phyloP scores from a whole-genome alignment of 805 yeast species.

The Naumovozyma dairenensis region DNA sequence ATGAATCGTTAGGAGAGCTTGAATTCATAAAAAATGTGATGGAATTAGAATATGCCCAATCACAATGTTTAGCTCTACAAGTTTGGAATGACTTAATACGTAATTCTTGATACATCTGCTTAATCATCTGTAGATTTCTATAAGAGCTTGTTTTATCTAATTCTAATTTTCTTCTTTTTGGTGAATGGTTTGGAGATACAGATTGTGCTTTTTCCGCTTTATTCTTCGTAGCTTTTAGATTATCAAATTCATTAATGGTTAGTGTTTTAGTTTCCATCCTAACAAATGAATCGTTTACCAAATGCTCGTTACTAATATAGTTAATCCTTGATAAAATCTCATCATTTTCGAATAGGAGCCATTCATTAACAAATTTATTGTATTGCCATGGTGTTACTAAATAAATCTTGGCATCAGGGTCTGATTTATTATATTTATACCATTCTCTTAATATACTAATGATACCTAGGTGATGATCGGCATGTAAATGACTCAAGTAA shows the following conservation, averaged over 20 bases:
- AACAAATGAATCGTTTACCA: constrained; percentile 32
- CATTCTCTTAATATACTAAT: constrained; percentile 61
- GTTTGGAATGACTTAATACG: constrained; percentile 41
- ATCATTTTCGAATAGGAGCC: constrained; percentile 43
- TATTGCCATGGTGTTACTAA: constrained; percentile 72
- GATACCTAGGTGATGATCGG: constrained; percentile 91
- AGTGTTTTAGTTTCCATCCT: constrained; percentile 27
- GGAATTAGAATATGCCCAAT: constrained; percentile 63
- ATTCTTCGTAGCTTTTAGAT: constrained; percentile 5
- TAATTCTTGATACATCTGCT: constrained; percentile 33
- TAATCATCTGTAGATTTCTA: constrained; percentile 24
- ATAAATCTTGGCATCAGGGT: constrained; percentile 35
- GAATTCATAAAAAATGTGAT: constrained; percentile 36
- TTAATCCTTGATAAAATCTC: constrained; percentile 35
- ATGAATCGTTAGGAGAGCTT: too few relatives aligned
- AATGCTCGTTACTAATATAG: constrained; percentile 53
- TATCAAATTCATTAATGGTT: constrained; percentile 17
- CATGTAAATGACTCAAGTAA: constrained; percentile 84
- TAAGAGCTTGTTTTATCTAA: constrained; percentile 15
- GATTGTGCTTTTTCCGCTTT: constrained; percentile 7
- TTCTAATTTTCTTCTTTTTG: constrained; percentile 19
- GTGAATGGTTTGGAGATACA: constrained; percentile 2
- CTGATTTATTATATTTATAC: constrained; percentile 36
- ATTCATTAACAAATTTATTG: constrained; percentile 55
- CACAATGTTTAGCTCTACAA: constrained; percentile 77